Evolutionary conservation across 176 grass and related monocot genomes (phyloP), one percentile per base, ranked within the genome.

Genomic region (Oryza longistaminata): DNA sequence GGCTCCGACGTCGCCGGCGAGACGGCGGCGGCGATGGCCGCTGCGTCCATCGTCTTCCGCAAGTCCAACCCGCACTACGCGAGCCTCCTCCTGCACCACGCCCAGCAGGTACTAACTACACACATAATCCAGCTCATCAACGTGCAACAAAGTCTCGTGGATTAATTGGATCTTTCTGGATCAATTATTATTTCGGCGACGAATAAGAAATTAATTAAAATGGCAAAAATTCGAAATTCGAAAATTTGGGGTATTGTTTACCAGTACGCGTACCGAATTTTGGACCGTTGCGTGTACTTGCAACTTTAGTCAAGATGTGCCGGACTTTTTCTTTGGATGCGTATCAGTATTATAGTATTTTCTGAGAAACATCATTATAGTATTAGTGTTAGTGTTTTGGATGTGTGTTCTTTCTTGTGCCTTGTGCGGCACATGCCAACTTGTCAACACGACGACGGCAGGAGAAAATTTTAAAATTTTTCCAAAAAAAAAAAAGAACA

Each of bases 1-100:
- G 94, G 94, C n/a, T 96, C 94, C n/a, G 94, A 96, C 81, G 50
- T 96, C 68, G 91, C 94, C 17, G 94, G 89, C 21, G 94, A 96
- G 81, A 96, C 94, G 0, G 91, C 94, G 1, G 94, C 94, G 11
- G 94, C 94, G 3, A 85, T 96, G 87, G 94, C 94, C 10, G 91
- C 94, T 1, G 94, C 94, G 0, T 91, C 94, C 50, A 85, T 96
- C 25, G 87, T 81, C 25, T 96, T 96, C 84, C 85, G 88, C 67
- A 60, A 48, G 49, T 66, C 89, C 45, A 93, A 93, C 77, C 94
- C 94, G n/a, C 94, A 93, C 82, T 96, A 96, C 87, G 83, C 94
- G 3, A 87, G 91, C 81, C 81, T 93, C 66, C 91, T 96, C 53
- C 88, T 96, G 1, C 91, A 93, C 81, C 91, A 96, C 82, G 94